phyloP scores from a whole-genome alignment of 345 rosid genomes.

The Schrenkiella parvula region DNA sequence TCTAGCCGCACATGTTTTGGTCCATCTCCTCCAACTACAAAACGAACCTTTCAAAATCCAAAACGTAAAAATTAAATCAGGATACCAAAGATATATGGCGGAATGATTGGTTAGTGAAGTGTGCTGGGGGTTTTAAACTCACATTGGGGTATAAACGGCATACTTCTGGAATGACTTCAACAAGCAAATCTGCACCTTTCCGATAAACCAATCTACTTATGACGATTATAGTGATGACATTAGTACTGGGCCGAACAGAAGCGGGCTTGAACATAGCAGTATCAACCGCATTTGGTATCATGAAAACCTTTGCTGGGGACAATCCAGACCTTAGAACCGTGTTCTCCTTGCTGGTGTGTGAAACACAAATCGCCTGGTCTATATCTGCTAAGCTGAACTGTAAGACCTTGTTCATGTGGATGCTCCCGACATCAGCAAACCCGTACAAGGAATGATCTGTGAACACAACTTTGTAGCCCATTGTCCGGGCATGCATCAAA shows the following conservation, averaged over 20 bases:
- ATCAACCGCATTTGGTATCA: slow-evolving; percentile 97
- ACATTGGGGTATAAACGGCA: slow-evolving; percentile 72
- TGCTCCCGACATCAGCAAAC: slow-evolving; percentile 93
- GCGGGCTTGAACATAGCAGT: slow-evolving; percentile 96
- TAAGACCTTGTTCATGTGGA: slow-evolving; percentile 94
- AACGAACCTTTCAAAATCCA: slow-evolving; percentile 58
- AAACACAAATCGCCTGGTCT: slow-evolving; percentile 93
- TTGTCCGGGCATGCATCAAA: slow-evolving; percentile 87
- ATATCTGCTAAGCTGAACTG: slow-evolving; percentile 94
- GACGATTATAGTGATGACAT: slow-evolving; percentile 77
- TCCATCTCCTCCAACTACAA: slow-evolving; percentile 93
- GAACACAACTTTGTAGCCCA: slow-evolving; percentile 88
- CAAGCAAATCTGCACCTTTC: slow-evolving; percentile 93
- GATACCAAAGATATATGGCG: not conserved
- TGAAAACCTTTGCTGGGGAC: slow-evolving; percentile 79
- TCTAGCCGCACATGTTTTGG: slow-evolving; percentile 87
- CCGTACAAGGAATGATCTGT: slow-evolving; percentile 95
- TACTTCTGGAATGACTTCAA: slow-evolving; percentile 93
- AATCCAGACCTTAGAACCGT: slow-evolving; percentile 87
- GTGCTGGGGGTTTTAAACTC: slow-evolving; percentile 26
- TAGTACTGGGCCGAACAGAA: slow-evolving; percentile 41
- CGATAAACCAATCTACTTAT: slow-evolving; percentile 95
- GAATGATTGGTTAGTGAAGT: not conserved
- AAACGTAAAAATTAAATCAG: not conserved
- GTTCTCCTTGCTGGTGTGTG: slow-evolving; percentile 95